Conservation (phyloP, 1,284 basidiomycete species). For the Apiotrichum mycotoxinovorans region DNA sequence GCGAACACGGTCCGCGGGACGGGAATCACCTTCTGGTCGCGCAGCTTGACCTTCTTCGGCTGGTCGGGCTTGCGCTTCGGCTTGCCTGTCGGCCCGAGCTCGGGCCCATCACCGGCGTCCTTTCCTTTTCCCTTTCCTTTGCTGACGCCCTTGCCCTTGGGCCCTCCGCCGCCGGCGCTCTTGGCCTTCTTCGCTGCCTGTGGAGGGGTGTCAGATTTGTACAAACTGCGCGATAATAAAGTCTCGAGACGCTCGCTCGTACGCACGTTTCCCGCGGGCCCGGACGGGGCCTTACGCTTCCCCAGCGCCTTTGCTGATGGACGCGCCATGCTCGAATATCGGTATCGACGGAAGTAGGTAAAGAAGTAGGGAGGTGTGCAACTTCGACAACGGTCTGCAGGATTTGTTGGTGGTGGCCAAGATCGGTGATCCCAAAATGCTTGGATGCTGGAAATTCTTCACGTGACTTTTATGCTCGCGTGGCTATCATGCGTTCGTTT, state of each 20-base stretch:
- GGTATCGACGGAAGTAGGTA: background rate
- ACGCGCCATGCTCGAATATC: constrained; percentile 33
- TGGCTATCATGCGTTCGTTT: background rate
- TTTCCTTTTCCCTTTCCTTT: constrained; percentile 15
- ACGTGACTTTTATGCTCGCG: constrained; percentile 4
- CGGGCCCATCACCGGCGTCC: constrained; percentile 8
- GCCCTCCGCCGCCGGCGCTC: constrained; percentile 1
- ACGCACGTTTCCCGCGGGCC: constrained; percentile 13
- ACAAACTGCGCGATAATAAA: too few species aligned
- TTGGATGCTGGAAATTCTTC: constrained; percentile 20
- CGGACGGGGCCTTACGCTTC: constrained; percentile 32
- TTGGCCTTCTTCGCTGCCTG: constrained; percentile 13
- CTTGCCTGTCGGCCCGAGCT: constrained; percentile 37
- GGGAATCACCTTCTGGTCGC: constrained; percentile 48
- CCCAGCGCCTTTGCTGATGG: constrained; percentile 36
- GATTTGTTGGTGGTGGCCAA: background rate
- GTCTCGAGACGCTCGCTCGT: too few species aligned
- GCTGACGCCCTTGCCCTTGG: constrained; percentile 11
- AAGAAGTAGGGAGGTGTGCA: background rate
- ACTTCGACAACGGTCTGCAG: background rate
- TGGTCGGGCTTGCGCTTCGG: constrained; percentile 44
- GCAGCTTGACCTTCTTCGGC: constrained; percentile 48
- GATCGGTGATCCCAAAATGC: background rate
- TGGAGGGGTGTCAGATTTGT: too few species aligned
- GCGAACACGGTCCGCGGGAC: constrained; percentile 43